These are phyloP conservation scores for Ramaria sp. DNA, from an alignment of 768 basidiomycete genomes.

Conservation along the genomic window DNA sequence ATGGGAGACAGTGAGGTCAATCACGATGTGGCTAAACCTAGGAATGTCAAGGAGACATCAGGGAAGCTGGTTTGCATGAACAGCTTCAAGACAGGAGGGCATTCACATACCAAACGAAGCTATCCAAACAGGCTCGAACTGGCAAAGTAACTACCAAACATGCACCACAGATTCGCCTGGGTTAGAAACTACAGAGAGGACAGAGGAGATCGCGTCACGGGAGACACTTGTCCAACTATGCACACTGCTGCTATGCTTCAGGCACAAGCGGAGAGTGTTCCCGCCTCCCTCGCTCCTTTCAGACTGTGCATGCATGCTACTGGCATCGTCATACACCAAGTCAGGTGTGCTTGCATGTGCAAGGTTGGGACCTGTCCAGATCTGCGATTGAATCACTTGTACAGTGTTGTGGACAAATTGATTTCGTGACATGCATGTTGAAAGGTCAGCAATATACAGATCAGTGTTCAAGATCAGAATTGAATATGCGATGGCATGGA, in stretches of 20 bases:
- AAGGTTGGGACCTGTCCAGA: conserved; percentile 36
- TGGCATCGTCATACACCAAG: conserved; percentile 53
- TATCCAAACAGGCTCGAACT: too few species aligned
- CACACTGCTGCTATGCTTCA: conserved; percentile 74
- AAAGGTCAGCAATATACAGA: conserved; percentile 87
- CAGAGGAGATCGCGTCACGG: conserved; percentile 41
- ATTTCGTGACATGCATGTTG: conserved; percentile 78
- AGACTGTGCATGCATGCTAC: conserved; percentile 35
- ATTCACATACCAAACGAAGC: too few species aligned
- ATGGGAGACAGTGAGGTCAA: too few species aligned
- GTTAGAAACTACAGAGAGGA: too few species aligned
- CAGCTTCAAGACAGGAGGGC: too few species aligned
- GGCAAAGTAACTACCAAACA: too few species aligned
- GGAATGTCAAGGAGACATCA: too few species aligned
- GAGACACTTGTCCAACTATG: conserved; percentile 78
- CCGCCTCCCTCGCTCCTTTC: conserved; percentile 43
- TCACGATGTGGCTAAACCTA: too few species aligned
- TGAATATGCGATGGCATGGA: conserved; percentile 93
- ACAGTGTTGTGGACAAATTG: conserved; percentile 94
- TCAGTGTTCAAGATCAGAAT: conserved; percentile 93
- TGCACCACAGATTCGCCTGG: too few species aligned
- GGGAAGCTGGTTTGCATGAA: too few species aligned
- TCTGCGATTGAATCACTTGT: conserved; percentile 70
- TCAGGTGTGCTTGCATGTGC: conserved; percentile 47
- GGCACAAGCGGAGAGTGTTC: conserved; percentile 30